These are phyloP conservation scores for Paramecium sonneborni DNA, from an alignment of 73 alveolate genomes.

Conservation along the genomic window DNA sequence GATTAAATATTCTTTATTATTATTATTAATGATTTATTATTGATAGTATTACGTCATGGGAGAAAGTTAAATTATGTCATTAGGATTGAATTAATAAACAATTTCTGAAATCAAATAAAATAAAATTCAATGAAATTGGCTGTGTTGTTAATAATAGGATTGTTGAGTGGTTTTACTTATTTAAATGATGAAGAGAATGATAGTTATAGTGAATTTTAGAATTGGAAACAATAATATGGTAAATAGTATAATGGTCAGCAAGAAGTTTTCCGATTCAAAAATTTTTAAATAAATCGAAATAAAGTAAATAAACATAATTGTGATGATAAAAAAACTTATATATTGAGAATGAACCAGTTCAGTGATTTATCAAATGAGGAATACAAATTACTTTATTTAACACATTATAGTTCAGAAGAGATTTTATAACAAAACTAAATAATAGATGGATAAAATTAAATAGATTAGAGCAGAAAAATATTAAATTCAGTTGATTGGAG, in stretches of 20 bases:
- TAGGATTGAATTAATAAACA: background rate
- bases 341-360: background rate
- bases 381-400: background rate
- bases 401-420: background rate
- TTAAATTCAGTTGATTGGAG: conserved; percentile 43
- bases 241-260: background rate
- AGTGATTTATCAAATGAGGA: conserved; percentile 77
- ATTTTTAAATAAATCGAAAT: background rate
- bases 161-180: background rate
- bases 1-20: conserved; percentile 12
- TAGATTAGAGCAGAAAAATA: background rate
- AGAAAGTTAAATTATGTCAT: background rate
- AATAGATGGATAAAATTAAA: background rate
- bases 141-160: background rate
- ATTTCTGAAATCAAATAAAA: conserved; percentile 4
- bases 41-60: conserved; percentile 8
- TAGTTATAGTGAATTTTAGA: background rate
- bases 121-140: conserved; percentile 5
- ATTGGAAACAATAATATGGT: background rate
- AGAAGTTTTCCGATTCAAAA: background rate
- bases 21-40: background rate
- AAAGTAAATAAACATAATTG: background rate
- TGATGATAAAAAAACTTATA: background rate
- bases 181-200: background rate
- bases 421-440: background rate